Evolutionary conservation across 2,329 filamentous ascomycete genomes (phyloP).

Genomic region (Colletotrichum sp.): DNA sequence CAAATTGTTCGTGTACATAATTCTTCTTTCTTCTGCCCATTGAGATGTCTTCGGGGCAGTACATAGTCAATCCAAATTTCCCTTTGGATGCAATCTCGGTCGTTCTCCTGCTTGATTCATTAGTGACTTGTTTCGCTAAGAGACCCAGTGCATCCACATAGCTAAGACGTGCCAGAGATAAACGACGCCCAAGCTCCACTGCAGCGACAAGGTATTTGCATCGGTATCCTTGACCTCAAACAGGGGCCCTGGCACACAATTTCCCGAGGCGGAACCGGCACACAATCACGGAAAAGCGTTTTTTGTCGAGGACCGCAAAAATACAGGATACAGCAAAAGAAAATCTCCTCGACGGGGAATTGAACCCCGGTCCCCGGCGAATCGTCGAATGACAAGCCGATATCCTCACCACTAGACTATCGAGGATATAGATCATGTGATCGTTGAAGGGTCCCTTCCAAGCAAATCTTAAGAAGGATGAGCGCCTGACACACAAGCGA

Average conservation of each 20-base stretch:
- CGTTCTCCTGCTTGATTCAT: background rate
- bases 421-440: background rate
- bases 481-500: rapidly evolving
- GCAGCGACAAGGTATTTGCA: background rate
- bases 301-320: background rate
- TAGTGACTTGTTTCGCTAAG: background rate
- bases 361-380: slow-evolving; percentile 21
- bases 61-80: background rate
- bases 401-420: slow-evolving; percentile 22
- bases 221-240: background rate
- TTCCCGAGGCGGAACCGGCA: background rate
- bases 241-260: background rate
- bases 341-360: slow-evolving; percentile 15
- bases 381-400: slow-evolving; percentile 6
- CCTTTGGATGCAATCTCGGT: background rate
- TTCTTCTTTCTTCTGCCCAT: background rate
- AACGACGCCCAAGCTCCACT: background rate
- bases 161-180: background rate
- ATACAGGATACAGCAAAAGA: background rate
- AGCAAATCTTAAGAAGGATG: background rate
- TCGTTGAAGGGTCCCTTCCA: background rate
- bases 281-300: background rate
- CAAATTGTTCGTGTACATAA: slow-evolving; percentile 11
- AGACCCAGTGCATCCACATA: background rate
- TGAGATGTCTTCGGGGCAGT: background rate